Evolutionary conservation across 208 protist species (phyloP), one percentile per base, ranked within the genome.

Genomic region (Herpetomonas muscarum): DNA sequence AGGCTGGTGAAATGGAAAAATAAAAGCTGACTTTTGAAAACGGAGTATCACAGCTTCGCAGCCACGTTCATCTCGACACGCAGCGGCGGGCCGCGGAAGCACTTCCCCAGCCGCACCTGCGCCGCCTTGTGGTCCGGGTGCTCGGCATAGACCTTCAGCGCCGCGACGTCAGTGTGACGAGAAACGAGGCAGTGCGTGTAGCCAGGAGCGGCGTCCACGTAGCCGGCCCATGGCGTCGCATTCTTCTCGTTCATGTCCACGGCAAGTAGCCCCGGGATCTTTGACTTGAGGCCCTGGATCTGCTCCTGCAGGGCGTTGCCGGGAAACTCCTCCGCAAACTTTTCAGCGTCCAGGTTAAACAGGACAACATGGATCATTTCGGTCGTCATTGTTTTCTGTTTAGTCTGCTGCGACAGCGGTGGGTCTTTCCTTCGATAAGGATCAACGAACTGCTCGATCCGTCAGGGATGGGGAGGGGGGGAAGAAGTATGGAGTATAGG

Each of bases 131-230:
- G 80, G 19, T 66, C 68, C 0, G 84, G 78, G 42, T 79, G 68
- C 2, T 76, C 64, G 9, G 63, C 74, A 61, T 86, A 88, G 44
- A 76, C 55, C 25, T 72, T 57, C 55, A 91, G 57, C 7, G 74
- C 76, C 1, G 26, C 46, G 3, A 67, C 74, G 41, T 81, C 79
- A 22, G 55, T 22, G 67, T 91, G 84, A 50, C 72, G 74, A 25
- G 80, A 88, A 2, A 88, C 68, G 6, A 91, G 42, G 12, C 67
- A 74, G 37, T 92, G 81, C 17, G 79, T 87, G 66, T 81, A 92
- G 41, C 71, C 80, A 28, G 64, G 52, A 24, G 56, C 71, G 56
- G 55, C 61, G 51, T 83, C 77, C n/a, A 76, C 61, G 59, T 91
- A 91, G 34, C 74, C 77, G 4, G n/a, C 55, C 64, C 70, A 87